phyloP scores from a whole-genome alignment of 1,139 yeast genomes.

The Kodamaea alishanica region DNA sequence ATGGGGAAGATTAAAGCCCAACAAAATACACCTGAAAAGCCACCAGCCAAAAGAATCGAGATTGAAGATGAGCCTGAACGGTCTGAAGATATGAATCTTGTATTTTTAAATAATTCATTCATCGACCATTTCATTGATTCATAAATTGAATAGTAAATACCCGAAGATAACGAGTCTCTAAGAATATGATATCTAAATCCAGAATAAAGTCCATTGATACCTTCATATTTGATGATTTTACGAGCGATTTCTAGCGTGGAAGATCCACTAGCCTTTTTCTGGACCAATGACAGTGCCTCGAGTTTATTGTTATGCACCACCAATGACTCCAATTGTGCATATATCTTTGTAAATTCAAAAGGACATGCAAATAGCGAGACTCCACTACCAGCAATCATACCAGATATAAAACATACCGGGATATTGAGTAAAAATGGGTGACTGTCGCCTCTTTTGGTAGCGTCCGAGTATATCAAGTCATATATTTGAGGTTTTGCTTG shows the following conservation, averaged over 20 bases:
- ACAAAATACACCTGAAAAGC: constrained; percentile 66
- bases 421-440: constrained; percentile 49
- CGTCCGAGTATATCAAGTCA: constrained; percentile 20
- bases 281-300: too few relatives aligned
- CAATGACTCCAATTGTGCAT: constrained; percentile 64
- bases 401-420: constrained; percentile 68
- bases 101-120: constrained; percentile 18
- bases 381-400: constrained; percentile 61
- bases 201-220: constrained; percentile 62
- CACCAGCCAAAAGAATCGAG: constrained; percentile 63
- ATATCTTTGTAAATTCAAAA: constrained; percentile 78
- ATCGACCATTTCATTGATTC: constrained; percentile 61
- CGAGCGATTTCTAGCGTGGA: constrained; percentile 40
- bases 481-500: constrained; percentile 50
- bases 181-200: constrained; percentile 66
- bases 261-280: constrained; percentile 7
- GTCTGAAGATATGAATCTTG: constrained; percentile 23
- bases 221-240: constrained; percentile 55
- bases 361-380: constrained; percentile 76
- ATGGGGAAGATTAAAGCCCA: constrained; percentile 77
- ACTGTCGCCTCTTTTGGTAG: constrained; percentile 8
- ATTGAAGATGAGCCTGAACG: constrained; percentile 30
- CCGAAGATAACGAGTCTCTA: constrained; percentile 70
- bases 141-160: constrained; percentile 69
- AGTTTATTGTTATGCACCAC: constrained; percentile 18